A percentile compares a stretch with the other conserved stretches of the same genome.
phyloP scores from a whole-genome alignment of 352 stramenopile species.

The Phytophthora pluvialis region DNA sequence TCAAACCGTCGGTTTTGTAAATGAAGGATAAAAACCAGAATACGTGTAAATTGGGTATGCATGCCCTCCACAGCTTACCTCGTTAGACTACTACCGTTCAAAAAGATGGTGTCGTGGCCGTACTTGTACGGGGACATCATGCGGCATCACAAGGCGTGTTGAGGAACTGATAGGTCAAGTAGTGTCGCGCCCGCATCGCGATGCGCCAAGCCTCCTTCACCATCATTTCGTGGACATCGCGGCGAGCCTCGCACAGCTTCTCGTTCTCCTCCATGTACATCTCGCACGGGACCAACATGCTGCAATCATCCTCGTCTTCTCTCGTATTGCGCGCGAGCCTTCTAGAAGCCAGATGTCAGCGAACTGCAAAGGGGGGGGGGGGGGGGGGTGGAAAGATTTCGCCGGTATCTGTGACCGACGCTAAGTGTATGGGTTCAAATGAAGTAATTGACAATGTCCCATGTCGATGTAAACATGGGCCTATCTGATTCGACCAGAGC shows the following conservation, averaged over 20 bases:
- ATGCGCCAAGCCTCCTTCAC: constrained; percentile 6
- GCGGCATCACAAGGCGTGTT: background rate
- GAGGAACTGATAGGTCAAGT: constrained; percentile 1
- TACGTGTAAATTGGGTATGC: too few relatives aligned
- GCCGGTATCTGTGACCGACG: too few relatives aligned
- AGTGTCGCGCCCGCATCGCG: constrained; percentile 3
- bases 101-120: background rate
- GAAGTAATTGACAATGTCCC: too few relatives aligned
- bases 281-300: background rate
- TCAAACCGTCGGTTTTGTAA: too few relatives aligned
- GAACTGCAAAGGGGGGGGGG: constrained; percentile 3
- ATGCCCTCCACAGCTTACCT: background rate
- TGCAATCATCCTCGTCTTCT: background rate
- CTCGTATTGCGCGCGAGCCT: background rate
- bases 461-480: background rate
- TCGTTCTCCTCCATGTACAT: background rate
- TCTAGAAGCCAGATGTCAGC: background rate
- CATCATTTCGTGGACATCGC: background rate
- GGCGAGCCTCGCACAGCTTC: background rate
- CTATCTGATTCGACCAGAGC: background rate
- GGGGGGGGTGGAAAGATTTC: too few relatives aligned
- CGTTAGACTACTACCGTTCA: background rate
- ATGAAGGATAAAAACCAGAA: too few relatives aligned
- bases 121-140: background rate
- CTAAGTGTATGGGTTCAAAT: too few relatives aligned